phyloP scores from a whole-genome alignment of 345 rosid genomes.

The Excoecaria agallocha region DNA sequence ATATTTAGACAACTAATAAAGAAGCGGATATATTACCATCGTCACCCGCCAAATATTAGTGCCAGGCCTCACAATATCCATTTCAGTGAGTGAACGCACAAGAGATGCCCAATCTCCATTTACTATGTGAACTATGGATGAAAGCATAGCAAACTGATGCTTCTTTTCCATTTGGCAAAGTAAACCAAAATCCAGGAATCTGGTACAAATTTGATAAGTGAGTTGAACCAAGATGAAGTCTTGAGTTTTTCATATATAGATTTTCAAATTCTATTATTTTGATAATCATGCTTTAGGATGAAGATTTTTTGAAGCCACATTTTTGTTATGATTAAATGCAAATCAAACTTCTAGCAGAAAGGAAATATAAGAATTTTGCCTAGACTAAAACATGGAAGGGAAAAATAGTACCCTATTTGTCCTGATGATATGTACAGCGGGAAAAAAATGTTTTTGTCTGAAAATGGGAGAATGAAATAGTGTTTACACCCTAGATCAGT shows the following conservation, averaged over 20 bases:
- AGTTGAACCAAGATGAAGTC: background rate
- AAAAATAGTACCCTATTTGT: slow-evolving; percentile 67
- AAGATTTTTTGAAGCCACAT: slow-evolving; percentile 5
- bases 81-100: slow-evolving; percentile 71
- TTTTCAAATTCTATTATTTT: background rate
- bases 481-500: too few relatives aligned
- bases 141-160: slow-evolving; percentile 91
- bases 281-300: background rate
- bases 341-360: slow-evolving; percentile 15
- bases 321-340: background rate
- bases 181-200: slow-evolving; percentile 94
- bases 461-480: background rate
- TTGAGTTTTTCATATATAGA: background rate
- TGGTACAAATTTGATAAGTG: slow-evolving; percentile 32
- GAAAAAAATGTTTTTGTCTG: background rate
- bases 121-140: slow-evolving; percentile 88
- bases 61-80: slow-evolving; percentile 89
- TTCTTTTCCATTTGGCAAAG: slow-evolving; percentile 89
- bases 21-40: slow-evolving; percentile 45
- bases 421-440: slow-evolving; percentile 57
- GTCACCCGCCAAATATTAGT: slow-evolving; percentile 65
- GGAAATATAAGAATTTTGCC: slow-evolving; percentile 15
- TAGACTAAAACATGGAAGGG: slow-evolving; percentile 10
- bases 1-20: slow-evolving; percentile 2
- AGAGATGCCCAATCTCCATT: slow-evolving; percentile 88